Base-by-base conservation (phyloP, 1,284 basidiomycete genomes). In the Ceratobasidium papillatum region DNA sequence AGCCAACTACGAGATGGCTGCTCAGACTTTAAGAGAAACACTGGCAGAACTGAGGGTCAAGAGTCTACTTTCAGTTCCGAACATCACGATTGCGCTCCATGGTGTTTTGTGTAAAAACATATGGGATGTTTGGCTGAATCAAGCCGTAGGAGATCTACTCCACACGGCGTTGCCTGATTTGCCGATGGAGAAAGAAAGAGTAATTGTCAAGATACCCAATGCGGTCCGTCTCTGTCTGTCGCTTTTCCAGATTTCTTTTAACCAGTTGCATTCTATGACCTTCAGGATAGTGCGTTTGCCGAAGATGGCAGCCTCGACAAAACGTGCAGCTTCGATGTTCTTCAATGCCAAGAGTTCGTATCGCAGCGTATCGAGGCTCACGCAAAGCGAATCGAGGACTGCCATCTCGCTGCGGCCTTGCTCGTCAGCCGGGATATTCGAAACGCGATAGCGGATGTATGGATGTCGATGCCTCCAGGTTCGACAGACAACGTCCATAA, bases 61-160 rank as follows among this genome's bases (percentile, higher is more conserved):
- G 30, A 8, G 22, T 14, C 19, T 34, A 3, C 27, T 65, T 22
- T 30, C 45, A 19, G 5, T 34, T 25, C 19, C 45, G 1, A 52
- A 65, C 12, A 51, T 65, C 2, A 52, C 47, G 30, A 25, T 51
- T 25, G 63, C 63, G 12, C 63, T 65, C n/a, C 47, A 65, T 51
- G 45, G 11, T 5, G n/a, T 51, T 34, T 36, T 65, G 25, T 34
- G 12, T 12, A 65, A 65, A 22, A 65, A 36, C 14, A 9, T 65
- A 4, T 65, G 63, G 63, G 63, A 65, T 36, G 63, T 14, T 25
- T 65, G 63, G 63, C 63, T 65, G 8, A 65, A 65, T n/a, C 25
- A 4, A 14, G 25, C 63, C 4, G 32, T 51, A 7, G 12, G 14
- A 5, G 32, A 65, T 2, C 32, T 65, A 36, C 45, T 65, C 8